Percentiles rank a stretch among this genome's conserved stretches.
Evolutionary conservation across 331 rosid species (phyloP).

Genomic region (Prunus yedoensis): DNA sequence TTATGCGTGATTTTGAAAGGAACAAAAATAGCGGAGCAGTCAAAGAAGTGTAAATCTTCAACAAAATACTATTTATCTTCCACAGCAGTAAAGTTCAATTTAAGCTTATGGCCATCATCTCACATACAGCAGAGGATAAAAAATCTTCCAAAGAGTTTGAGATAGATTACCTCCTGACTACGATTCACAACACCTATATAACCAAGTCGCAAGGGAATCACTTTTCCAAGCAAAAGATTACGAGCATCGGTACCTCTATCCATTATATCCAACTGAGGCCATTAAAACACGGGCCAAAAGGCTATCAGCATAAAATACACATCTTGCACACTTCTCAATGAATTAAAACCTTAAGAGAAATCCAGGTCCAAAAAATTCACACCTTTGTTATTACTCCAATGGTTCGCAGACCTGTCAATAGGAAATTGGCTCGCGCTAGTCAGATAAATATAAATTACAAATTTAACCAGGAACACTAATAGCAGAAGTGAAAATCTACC

Average conservation of each 20-base stretch:
- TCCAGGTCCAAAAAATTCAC: constrained; percentile 8
- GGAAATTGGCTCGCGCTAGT: constrained; percentile 14
- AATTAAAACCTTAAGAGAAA: not conserved
- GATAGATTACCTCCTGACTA: constrained; percentile 86
- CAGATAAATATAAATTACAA: constrained; percentile 5
- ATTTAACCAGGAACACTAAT: constrained; percentile 7
- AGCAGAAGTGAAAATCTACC: constrained; percentile 42
- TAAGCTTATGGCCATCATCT: not conserved
- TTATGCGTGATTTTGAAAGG: not conserved
- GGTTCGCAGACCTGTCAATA: constrained; percentile 79
- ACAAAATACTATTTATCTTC: not conserved
- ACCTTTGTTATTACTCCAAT: constrained; percentile 98
- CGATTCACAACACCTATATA: constrained; percentile 95
- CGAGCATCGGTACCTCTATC: constrained; percentile 99
- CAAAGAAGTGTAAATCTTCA: not conserved
- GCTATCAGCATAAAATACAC: constrained; percentile 31
- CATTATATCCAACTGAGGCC: constrained; percentile 88
- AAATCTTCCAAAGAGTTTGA: not conserved
- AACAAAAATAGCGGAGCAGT: not conserved
- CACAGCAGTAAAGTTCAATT: not conserved
- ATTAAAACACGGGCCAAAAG: constrained; percentile 15
- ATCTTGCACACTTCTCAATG: not conserved
- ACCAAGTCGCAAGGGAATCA: constrained; percentile 92
- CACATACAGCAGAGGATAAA: constrained; percentile 2
- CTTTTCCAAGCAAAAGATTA: constrained; percentile 84